Evolutionary conservation across 495 filamentous ascomycete genomes (phyloP).

Genomic region (Annulohypoxylon bovei): DNA sequence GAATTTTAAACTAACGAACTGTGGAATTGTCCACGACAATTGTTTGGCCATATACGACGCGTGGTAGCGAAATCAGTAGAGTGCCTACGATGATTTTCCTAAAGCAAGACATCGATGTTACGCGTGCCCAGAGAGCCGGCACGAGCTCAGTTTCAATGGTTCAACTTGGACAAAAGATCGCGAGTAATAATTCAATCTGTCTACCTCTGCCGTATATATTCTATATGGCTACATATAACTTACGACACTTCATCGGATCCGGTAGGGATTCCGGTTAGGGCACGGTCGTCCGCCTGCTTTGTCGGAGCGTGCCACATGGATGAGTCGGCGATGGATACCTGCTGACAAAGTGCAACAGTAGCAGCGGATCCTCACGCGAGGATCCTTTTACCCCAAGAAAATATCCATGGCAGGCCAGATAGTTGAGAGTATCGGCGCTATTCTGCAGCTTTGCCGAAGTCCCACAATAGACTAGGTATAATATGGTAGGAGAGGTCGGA

Average conservation of each 20-base stretch:
- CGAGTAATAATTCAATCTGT: background rate
- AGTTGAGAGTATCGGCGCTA: background rate
- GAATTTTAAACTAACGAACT: conserved; percentile 20
- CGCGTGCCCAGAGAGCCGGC: conserved; percentile 16
- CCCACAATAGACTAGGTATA: conserved; percentile 3
- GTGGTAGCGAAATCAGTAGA: conserved; percentile 9
- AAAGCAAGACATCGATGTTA: conserved; percentile 24
- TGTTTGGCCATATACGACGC: conserved; percentile 18
- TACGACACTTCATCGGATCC: conserved; percentile 29
- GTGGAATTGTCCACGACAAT: conserved; percentile 25
- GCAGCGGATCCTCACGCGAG: conserved; percentile 12
- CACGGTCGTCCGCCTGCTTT: conserved; percentile 8
- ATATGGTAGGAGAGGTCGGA: conserved; percentile 1
- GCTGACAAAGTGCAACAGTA: conserved; percentile 34
- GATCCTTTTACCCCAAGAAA: conserved; percentile 2
- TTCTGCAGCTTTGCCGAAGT: conserved; percentile 25
- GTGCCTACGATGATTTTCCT: conserved; percentile 9
- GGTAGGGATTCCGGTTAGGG: conserved; percentile 25
- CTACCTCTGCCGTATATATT: conserved; percentile 32
- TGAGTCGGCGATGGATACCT: conserved; percentile 1
- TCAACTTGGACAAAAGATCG: conserved; percentile 2
- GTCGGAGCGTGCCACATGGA: conserved; percentile 21
- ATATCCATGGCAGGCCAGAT: conserved; percentile 5
- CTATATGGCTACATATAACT: conserved; percentile 8
- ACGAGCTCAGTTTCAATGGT: background rate